Conservation (phyloP, 495 filamentous ascomycete genomes). For the Lichina pygmaea region DNA sequence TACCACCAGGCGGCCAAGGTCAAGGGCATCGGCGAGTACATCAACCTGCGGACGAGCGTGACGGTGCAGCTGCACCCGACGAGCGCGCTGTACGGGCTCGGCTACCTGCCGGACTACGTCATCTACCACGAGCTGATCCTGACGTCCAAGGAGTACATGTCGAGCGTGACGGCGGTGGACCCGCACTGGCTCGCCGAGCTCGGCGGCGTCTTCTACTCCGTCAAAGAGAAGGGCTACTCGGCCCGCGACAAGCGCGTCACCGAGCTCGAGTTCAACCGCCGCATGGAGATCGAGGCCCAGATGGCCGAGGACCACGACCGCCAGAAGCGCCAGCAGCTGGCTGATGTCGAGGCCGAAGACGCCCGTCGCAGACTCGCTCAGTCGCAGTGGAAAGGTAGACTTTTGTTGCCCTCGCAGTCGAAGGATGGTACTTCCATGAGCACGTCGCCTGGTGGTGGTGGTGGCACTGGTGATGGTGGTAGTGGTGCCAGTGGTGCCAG, state of each 20-base stretch:
- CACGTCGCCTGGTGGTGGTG: neutral
- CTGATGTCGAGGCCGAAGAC: slow-evolving; percentile 21
- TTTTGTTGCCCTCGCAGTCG: neutral
- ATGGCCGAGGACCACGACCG: slow-evolving; percentile 71
- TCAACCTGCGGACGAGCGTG: slow-evolving; percentile 84
- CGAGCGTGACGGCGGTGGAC: slow-evolving; percentile 84
- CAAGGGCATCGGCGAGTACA: slow-evolving; percentile 90
- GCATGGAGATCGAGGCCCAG: slow-evolving; percentile 84
- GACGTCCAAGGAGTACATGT: slow-evolving; percentile 97
- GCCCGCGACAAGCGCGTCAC: slow-evolving; percentile 68
- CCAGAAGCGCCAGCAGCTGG: slow-evolving; percentile 6
- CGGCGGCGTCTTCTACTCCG: slow-evolving; percentile 93
- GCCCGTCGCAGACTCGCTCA: neutral
- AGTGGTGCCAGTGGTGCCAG: neutral
- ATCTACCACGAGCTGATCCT: slow-evolving; percentile 96
- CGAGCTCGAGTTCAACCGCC: slow-evolving; percentile 80
- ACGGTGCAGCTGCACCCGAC: slow-evolving; percentile 88
- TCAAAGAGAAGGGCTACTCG: slow-evolving; percentile 95
- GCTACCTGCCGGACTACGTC: slow-evolving; percentile 87
- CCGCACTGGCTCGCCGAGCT: slow-evolving; percentile 97
- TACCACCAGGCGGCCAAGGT: slow-evolving; percentile 97
- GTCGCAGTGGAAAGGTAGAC: no score
- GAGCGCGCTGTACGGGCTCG: slow-evolving; percentile 70
- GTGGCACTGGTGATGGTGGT: neutral
- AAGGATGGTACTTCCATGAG: neutral